Percentiles rank a stretch among this genome's conserved stretches.
Evolutionary conservation across 768 basidiomycete species (phyloP).

Genomic region (Pilatotrama ljubarskyi): DNA sequence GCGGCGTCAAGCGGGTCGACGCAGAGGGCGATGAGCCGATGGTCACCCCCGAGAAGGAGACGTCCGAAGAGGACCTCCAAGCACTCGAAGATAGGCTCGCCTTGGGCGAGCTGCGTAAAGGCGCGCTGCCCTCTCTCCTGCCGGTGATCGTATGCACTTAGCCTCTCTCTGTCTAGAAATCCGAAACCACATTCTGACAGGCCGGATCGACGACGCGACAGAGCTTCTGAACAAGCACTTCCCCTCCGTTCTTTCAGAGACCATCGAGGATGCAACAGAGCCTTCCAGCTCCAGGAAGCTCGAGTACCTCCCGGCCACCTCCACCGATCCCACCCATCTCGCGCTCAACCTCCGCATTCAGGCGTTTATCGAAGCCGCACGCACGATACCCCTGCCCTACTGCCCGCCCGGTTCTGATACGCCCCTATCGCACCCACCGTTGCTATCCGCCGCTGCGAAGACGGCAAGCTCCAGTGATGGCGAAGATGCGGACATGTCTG

Average conservation of each 20-base stretch:
- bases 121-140: conserved; percentile 36
- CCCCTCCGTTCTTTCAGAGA: conserved; percentile 60
- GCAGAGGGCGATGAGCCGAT: conserved; percentile 65
- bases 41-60: conserved; percentile 22
- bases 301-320: conserved; percentile 57
- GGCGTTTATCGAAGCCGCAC: conserved; percentile 83
- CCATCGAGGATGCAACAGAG: conserved; percentile 13
- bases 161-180: conserved; percentile 52
- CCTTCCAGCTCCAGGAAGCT: conserved; percentile 33
- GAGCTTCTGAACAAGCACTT: conserved; percentile 69
- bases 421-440: conserved; percentile 17
- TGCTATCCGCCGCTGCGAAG: conserved; percentile 5
- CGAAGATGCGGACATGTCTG: conserved; percentile 15
- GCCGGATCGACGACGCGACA: conserved; percentile 73
- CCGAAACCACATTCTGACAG: conserved; percentile 65
- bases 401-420: conserved; percentile 25
- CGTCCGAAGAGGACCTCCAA: conserved; percentile 43
- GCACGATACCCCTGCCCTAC: conserved; percentile 64
- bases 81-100: conserved; percentile 39
- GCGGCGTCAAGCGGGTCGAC: conserved; percentile 60
- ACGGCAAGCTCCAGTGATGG: conserved; percentile 1
- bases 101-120: conserved; percentile 49
- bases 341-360: conserved; percentile 84
- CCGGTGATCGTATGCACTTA: neutral
- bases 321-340: conserved; percentile 74